phyloP scores from a whole-genome alignment of 148 eudicot species.

The Rhododendron griersonianum region DNA sequence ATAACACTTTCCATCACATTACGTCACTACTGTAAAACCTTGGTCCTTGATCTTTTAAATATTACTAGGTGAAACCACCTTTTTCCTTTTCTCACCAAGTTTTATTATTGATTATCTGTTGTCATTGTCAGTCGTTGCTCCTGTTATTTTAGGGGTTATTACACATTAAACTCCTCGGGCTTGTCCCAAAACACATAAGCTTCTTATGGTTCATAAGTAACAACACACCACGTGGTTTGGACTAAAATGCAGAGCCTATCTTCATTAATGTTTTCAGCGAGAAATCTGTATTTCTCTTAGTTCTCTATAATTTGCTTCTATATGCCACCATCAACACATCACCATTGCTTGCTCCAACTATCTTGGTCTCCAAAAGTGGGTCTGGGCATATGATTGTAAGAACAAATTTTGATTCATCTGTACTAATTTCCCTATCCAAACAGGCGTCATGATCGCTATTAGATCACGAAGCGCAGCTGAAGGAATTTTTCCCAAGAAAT shows the following conservation, averaged over 20 bases:
- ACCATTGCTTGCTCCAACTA: neutral
- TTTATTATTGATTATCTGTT: neutral
- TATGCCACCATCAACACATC: neutral
- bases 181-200: neutral
- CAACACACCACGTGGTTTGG: neutral
- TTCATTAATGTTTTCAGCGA: neutral
- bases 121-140: neutral
- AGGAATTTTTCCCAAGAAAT: neutral
- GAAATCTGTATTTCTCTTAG: neutral
- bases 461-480: neutral
- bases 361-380: neutral
- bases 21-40: neutral
- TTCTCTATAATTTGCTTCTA: neutral
- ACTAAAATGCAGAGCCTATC: neutral
- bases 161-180: neutral
- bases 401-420: neutral
- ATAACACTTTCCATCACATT: neutral
- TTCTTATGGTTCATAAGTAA: neutral
- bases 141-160: neutral
- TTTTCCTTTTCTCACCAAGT: neutral
- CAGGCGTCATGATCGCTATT: conserved; percentile 1
- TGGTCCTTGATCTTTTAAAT: neutral
- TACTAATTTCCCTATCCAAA: neutral
- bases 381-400: neutral
- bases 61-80: neutral